Evolutionary conservation across 768 basidiomycete species (phyloP).

Genomic region (Dentipellis fragilis): DNA sequence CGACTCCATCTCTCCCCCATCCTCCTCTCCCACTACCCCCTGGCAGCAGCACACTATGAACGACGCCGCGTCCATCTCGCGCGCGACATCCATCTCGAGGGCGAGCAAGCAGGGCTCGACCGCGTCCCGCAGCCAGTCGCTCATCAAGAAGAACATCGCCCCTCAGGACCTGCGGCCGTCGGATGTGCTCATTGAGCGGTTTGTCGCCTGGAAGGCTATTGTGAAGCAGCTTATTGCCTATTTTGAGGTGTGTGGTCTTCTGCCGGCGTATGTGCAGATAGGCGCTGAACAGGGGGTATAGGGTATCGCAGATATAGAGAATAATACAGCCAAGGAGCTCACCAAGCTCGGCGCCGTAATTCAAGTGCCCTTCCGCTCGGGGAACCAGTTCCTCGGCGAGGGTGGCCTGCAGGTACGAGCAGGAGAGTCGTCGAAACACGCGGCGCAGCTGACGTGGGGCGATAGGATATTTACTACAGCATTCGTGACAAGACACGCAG

Average conservation of each 20-base stretch:
- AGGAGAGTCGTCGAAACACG: too few species aligned
- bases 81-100: slow-evolving; percentile 65
- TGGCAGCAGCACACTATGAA: slow-evolving; percentile 21
- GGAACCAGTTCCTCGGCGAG: slow-evolving; percentile 98
- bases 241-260: slow-evolving; percentile 46
- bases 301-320: slow-evolving; percentile 82
- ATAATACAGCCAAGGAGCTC: slow-evolving; percentile 87
- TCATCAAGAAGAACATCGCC: slow-evolving; percentile 92
- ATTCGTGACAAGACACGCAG: slow-evolving; percentile 89
- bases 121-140: slow-evolving; percentile 67
- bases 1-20: neutral
- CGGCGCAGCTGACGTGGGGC: neutral
- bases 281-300: slow-evolving; percentile 2
- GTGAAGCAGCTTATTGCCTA: slow-evolving; percentile 93
- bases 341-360: slow-evolving; percentile 92
- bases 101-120: slow-evolving; percentile 58
- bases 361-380: slow-evolving; percentile 91
- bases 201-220: slow-evolving; percentile 91
- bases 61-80: slow-evolving; percentile 45
- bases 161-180: slow-evolving; percentile 86
- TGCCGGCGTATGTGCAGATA: neutral
- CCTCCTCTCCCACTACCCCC: neutral
- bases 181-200: slow-evolving; percentile 93
- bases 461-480: slow-evolving; percentile 81
- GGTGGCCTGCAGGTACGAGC: slow-evolving; percentile 70